phyloP scores from a whole-genome alignment of 495 filamentous ascomycete genomes.

The Geoglossum glabrum region DNA sequence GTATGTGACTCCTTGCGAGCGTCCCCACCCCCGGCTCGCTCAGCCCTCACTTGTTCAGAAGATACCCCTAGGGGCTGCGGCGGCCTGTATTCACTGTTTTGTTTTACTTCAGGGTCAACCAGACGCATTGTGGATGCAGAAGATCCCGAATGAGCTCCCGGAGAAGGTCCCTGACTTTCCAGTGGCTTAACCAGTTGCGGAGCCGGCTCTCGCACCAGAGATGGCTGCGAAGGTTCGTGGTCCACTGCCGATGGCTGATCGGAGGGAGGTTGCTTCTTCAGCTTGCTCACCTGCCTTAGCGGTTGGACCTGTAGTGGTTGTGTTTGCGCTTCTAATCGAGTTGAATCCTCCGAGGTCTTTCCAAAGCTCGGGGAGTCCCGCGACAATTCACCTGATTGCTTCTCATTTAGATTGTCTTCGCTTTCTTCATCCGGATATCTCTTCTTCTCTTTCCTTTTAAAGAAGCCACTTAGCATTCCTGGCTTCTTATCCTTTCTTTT shows the following conservation, averaged over 20 bases:
- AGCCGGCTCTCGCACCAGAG: neutral
- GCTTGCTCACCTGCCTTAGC: conserved; percentile 45
- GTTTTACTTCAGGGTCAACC: conserved; percentile 32
- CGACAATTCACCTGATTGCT: conserved; percentile 34
- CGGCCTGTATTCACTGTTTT: conserved; percentile 10
- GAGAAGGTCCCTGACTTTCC: neutral
- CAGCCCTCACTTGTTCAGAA: conserved; percentile 3
- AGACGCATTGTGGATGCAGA: conserved; percentile 33
- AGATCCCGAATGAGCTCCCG: neutral
- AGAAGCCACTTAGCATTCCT: conserved; percentile 81
- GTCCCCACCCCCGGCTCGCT: neutral
- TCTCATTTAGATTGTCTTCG: conserved; percentile 36
- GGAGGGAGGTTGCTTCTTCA: conserved; percentile 47
- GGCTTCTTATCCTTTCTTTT: conserved; percentile 84
- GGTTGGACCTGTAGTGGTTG: conserved; percentile 10
- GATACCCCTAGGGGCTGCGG: neutral
- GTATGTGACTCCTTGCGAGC: neutral
- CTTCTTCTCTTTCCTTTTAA: conserved; percentile 90
- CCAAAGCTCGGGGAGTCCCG: conserved; percentile 28
- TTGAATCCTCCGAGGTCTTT: conserved; percentile 30
- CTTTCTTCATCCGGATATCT: conserved; percentile 46
- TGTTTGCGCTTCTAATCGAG: conserved; percentile 15
- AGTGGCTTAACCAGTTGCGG: conserved; percentile 5
- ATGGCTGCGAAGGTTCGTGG: neutral
- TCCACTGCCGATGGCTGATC: conserved; percentile 21